Base-by-base conservation (phyloP, 2,329 filamentous ascomycete genomes). In the Polytolypa hystricis region DNA sequence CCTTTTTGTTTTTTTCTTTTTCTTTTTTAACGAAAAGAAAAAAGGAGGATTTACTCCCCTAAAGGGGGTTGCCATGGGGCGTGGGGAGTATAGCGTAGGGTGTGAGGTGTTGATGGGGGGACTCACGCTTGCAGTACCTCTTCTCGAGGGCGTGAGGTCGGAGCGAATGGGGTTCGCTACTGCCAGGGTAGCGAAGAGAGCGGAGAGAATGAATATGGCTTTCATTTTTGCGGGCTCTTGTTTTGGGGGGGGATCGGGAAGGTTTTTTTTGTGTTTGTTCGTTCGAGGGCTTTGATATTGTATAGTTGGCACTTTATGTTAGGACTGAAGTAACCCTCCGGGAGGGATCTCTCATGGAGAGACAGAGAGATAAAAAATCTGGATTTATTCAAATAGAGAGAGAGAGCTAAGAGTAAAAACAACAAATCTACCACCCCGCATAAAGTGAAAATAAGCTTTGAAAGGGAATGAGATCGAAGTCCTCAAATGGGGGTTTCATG, bases 221-320 rank as follows among this genome's bases (percentile, higher is more conserved):
- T 37, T 37, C 34, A 37, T 37, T 29, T 35, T 28, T 5, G 33
- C 15, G 15, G n/a, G n/a, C 20, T 26, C 31, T 26, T 4, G 3
- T n/a, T 19, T 16, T 33, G 8, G 8, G 5, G n/a, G 12, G 14
- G 14, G 16, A 12, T 4, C 14, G 20, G 12, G 19, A 25, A 15
- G 8, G 20, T 25, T 17, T 8, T 3, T 14, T 10, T 21, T 23
- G 10, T 18, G 30, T 11, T 30, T 4, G 15, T 14, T 30, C 11
- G 8, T 9, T 30, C 28, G 15, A 30, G n/a, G 12, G n/a, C n/a
- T n/a, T n/a, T n/a, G n/a, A n/a, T n/a, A n/a, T n/a, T n/a, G n/a
- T n/a, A n/a, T n/a, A n/a, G n/a, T n/a, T n/a, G n/a, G n/a, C n/a
- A n/a, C n/a, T n/a, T n/a, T n/a, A n/a, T n/a, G n/a, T n/a, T n/a